phyloP scores from a whole-genome alignment of 1,284 basidiomycete species.

The Coniferiporia sulphurascens region DNA sequence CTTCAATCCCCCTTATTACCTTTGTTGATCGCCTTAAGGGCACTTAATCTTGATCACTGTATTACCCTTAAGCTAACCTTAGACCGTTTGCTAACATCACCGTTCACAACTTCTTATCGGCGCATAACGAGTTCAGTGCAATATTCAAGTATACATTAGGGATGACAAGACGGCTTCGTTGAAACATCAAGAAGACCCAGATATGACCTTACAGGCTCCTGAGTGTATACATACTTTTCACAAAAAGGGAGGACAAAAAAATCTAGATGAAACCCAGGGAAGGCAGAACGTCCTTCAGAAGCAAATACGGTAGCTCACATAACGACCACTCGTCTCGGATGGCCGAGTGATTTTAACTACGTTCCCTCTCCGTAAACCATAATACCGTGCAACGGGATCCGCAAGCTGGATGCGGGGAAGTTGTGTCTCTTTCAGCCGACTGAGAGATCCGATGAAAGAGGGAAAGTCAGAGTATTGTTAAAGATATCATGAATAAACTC shows the following conservation, averaged over 20 bases:
- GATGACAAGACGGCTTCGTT: neutral
- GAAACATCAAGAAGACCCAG: neutral
- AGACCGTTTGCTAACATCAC: neutral
- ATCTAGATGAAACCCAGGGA: neutral
- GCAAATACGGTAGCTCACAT: constrained; percentile 89
- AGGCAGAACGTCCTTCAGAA: constrained; percentile 39
- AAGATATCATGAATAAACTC: neutral
- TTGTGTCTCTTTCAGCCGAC: constrained; percentile 97
- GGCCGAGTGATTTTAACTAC: constrained; percentile 98
- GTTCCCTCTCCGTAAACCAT: constrained; percentile 91
- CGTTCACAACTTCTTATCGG: neutral
- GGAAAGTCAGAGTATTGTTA: neutral
- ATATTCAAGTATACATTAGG: neutral
- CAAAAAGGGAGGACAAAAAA: neutral
- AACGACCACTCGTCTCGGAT: constrained; percentile 95
- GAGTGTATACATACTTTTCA: neutral
- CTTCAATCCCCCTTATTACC: neutral
- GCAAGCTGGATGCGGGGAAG: constrained; percentile 93
- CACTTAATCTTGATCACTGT: constrained; percentile 1
- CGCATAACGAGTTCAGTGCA: neutral
- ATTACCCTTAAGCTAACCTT: neutral
- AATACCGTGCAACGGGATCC: constrained; percentile 97
- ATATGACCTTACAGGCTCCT: neutral
- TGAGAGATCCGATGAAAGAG: constrained; percentile 30
- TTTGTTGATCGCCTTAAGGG: neutral